Conservation (phyloP, 2,329 filamentous ascomycete species). For the Pseudocercospora vitis region DNA sequence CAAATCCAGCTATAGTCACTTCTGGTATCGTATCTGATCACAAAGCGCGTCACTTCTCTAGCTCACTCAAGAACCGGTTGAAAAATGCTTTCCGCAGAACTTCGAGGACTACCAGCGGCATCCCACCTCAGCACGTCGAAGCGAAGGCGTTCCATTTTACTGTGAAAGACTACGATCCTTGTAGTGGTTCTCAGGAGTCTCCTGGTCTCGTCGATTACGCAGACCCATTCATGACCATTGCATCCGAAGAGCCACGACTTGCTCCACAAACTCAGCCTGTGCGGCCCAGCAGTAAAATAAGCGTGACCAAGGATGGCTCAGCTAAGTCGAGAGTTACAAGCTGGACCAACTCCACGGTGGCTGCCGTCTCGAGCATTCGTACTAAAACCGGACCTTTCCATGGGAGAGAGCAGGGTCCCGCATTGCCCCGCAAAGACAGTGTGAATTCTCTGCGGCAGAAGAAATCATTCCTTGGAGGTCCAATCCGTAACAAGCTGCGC, state of each 20-base stretch:
- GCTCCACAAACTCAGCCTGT: not conserved
- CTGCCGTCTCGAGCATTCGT: constrained; percentile 54
- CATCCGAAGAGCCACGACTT: constrained; percentile 10
- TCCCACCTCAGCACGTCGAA: constrained; percentile 55
- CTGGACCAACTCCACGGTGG: constrained; percentile 65
- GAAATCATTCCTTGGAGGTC: constrained; percentile 35
- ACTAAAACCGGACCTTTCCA: constrained; percentile 33
- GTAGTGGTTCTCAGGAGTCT: constrained; percentile 18
- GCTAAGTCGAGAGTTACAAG: constrained; percentile 69
- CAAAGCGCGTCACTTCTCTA: constrained; percentile 61
- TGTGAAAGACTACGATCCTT: constrained; percentile 20
- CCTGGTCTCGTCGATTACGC: constrained; percentile 13
- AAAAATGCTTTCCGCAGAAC: constrained; percentile 56
- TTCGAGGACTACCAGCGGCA: constrained; percentile 38
- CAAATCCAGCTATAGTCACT: not conserved
- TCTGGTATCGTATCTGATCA: constrained; percentile 5
- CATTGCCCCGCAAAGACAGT: constrained; percentile 20
- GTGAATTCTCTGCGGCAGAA: constrained; percentile 30
- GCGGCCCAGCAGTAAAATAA: constrained; percentile 39
- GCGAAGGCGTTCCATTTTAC: constrained; percentile 37
- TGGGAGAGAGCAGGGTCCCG: not conserved
- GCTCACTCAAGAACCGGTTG: constrained; percentile 61
- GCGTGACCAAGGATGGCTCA: constrained; percentile 49
- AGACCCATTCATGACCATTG: constrained; percentile 27
- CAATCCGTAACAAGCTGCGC: constrained; percentile 32